These are phyloP conservation scores for Primulina huaijiensis DNA, from an alignment of 257 asterid species.

Conservation along the genomic window DNA sequence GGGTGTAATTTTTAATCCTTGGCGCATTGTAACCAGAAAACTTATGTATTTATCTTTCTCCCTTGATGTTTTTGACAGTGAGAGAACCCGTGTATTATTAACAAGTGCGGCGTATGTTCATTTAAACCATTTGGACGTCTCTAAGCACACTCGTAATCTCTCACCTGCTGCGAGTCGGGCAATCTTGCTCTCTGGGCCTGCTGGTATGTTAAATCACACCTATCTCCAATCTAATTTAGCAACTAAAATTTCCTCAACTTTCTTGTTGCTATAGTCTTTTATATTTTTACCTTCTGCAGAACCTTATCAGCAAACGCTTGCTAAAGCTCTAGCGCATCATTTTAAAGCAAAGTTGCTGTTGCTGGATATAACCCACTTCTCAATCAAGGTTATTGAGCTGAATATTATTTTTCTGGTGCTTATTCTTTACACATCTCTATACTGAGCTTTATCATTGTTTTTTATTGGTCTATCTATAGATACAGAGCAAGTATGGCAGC, in stretches of 20 bases:
- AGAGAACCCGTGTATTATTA: conserved; percentile 54
- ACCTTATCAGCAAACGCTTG: conserved; percentile 70
- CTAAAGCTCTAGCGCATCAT: conserved; percentile 82
- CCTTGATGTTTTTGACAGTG: conserved; percentile 53
- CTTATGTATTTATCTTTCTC: conserved; percentile 8
- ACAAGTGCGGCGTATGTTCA: conserved; percentile 91
- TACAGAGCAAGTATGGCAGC: conserved; percentile 84
- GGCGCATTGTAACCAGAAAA: too few species aligned
- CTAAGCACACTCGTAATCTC: conserved; percentile 82
- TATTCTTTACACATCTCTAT: conserved; percentile 7
- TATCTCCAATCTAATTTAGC: not conserved
- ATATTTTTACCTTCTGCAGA: conserved; percentile 36
- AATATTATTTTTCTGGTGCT: conserved; percentile 18
- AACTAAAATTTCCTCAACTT: not conserved
- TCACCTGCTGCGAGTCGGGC: conserved; percentile 95
- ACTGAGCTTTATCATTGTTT: conserved; percentile 23
- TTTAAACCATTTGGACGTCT: conserved; percentile 71
- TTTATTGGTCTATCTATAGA: conserved; percentile 39
- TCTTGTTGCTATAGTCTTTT: not conserved
- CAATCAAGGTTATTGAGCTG: conserved; percentile 57
- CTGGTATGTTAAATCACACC: conserved; percentile 47
- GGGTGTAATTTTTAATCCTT: too few species aligned
- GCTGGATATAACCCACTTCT: conserved; percentile 76
- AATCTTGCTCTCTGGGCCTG: conserved; percentile 84
- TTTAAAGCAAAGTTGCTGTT: conserved; percentile 72